Evolutionary conservation across 2,329 filamentous ascomycete genomes (phyloP), one percentile per base, ranked within the genome.

Genomic region (Aureobasidium sp.): DNA sequence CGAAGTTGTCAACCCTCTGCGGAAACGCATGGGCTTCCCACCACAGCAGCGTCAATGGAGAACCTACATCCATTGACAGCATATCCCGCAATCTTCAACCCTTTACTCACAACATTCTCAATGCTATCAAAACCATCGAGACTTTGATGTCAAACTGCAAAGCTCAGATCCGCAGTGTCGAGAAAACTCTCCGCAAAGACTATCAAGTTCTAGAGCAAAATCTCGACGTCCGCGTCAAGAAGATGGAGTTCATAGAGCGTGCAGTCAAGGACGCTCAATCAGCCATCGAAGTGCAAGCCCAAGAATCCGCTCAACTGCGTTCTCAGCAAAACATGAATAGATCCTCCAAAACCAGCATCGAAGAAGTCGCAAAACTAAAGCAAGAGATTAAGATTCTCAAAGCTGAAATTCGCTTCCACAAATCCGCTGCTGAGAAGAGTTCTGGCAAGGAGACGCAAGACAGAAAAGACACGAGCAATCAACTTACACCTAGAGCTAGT

Each of bases 21-120:
- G 94, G 94, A 12, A 83, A 86, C 0, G 94, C 97, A 71, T 99
- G 94, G 93, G 85, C 89, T 5, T 89, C 96, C 73, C 86, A 88
- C 69, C 92, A 97, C 74, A 88, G 88, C 62, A 84, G 96, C 27
- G 89, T 97, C 71, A 93, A 94, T 69, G 90, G 92, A 24, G 89
- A 93, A 64, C 78, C 96, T 7, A 91, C 92, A 0, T 91, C 88
- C 13, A 81, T 95, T 37, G 93, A 97, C 70, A 87, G 92, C 15
- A 89, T 99, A 65, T 86, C 87, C 1, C 92, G 87, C 55, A 91
- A 94, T 75, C 81, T 97, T 5, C 87, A 89, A 0, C 90, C 89
- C 1, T 97, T 97, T 76, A 90, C 88, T 71, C 90, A 92, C 74
- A 97, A 97, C 72, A 82, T 99, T 29, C 76, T 97, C 47, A 84